Percentiles rank a stretch among this genome's conserved stretches.
These are phyloP conservation scores for Galerina marginata DNA, from an alignment of 768 basidiomycete species.

Conservation along the genomic window DNA sequence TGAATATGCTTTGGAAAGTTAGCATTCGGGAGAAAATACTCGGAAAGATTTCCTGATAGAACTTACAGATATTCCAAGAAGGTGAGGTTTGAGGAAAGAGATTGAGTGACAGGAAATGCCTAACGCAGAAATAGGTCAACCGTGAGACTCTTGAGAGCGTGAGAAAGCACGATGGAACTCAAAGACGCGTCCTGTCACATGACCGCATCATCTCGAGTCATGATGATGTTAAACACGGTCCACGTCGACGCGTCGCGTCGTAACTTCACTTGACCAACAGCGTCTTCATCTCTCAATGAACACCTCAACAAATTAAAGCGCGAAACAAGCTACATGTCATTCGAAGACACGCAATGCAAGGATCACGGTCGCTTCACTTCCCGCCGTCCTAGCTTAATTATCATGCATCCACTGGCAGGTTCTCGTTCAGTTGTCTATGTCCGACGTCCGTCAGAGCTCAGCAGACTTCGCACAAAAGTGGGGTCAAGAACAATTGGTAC, in stretches of 20 bases:
- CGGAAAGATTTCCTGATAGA: not conserved
- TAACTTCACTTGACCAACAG: too few relatives aligned
- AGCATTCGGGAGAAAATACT: too few relatives aligned
- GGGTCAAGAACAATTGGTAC: too few relatives aligned
- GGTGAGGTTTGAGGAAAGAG: conserved; percentile 4
- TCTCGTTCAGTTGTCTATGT: too few relatives aligned
- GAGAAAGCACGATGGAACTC: not conserved
- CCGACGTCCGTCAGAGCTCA: too few relatives aligned
- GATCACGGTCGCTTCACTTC: too few relatives aligned
- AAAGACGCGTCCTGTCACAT: conserved; percentile 18
- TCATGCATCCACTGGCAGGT: too few relatives aligned
- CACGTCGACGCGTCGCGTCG: not conserved
- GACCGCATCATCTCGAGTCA: conserved; percentile 1
- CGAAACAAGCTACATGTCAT: not conserved
- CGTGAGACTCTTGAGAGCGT: conserved; percentile 14
- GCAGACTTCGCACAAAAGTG: too few relatives aligned
- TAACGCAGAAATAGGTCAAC: conserved; percentile 14
- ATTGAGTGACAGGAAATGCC: conserved; percentile 2
- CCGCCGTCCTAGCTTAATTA: too few relatives aligned
- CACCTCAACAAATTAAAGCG: not conserved
- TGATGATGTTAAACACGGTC: not conserved
- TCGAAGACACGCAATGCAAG: too few relatives aligned
- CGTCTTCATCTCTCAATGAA: too few relatives aligned
- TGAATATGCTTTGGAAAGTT: too few relatives aligned
- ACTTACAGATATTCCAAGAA: conserved; percentile 11